These are phyloP conservation scores for Suillus weaverae DNA, from an alignment of 768 basidiomycete species.

Conservation along the genomic window DNA sequence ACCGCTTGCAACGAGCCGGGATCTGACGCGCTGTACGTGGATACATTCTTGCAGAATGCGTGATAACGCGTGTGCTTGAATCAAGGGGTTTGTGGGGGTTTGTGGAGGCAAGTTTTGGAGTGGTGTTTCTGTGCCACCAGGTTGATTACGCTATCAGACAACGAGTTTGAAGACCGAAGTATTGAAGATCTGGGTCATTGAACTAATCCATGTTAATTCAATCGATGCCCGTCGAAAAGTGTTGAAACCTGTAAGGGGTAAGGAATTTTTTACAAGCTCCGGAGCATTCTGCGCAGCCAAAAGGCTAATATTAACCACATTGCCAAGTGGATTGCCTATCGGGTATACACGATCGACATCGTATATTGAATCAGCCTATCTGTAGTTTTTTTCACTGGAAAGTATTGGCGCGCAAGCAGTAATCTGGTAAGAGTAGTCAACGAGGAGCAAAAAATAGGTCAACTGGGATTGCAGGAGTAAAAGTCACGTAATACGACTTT, in stretches of 20 bases:
- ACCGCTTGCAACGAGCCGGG: not conserved
- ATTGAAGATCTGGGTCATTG: not conserved
- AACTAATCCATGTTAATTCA: not conserved
- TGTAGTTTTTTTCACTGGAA: constrained; percentile 3
- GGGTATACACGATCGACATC: constrained; percentile 11
- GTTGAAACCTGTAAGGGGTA: not conserved
- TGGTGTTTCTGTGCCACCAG: not conserved
- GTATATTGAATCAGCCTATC: constrained; percentile 4
- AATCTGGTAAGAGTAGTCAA: constrained; percentile 1
- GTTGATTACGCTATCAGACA: not conserved
- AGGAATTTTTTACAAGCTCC: not conserved
- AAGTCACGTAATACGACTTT: constrained; percentile 30
- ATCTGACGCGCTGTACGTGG: not conserved
- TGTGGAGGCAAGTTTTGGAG: not conserved
- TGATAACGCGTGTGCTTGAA: not conserved
- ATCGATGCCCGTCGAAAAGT: not conserved
- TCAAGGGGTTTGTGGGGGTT: not conserved
- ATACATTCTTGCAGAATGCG: not conserved
- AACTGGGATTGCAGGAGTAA: constrained; percentile 18
- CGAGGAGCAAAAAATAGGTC: constrained; percentile 15
- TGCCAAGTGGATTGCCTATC: constrained; percentile 23
- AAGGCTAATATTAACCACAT: constrained; percentile 25
- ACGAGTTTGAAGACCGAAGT: not conserved
- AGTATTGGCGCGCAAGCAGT: not conserved
- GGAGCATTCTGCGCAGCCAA: constrained; percentile 18